Percentiles rank a stretch among this genome's conserved stretches.
Conservation (phyloP, 2,329 filamentous ascomycete genomes). For the Penicillium sp. region DNA sequence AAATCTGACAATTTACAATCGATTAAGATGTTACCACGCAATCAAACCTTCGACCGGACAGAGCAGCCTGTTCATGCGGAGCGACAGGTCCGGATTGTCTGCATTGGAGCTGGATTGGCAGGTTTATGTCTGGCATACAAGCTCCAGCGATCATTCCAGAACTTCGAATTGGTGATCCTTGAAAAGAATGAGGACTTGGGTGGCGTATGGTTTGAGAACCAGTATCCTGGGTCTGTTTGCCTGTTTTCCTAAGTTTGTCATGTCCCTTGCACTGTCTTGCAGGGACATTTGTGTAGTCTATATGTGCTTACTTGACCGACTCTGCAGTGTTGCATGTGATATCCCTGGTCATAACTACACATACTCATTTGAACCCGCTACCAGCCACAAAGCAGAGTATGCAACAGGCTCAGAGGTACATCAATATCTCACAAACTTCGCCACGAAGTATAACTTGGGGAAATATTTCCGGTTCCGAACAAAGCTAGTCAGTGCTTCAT, state of each 20-base stretch:
- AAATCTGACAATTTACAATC: no score
- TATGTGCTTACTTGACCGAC: no score
- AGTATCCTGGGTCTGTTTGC: conserved; percentile 31
- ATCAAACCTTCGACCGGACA: neutral
- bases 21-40: no score
- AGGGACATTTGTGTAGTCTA: no score
- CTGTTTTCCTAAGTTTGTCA: neutral
- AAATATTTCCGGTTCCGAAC: no score
- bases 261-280: no score
- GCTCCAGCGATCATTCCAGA: neutral
- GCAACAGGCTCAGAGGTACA: no score
- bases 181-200: conserved; percentile 30
- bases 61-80: neutral
- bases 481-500: no score
- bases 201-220: conserved; percentile 36
- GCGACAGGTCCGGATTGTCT: neutral
- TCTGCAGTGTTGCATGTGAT: conserved; percentile 27
- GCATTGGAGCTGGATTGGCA: conserved; percentile 2
- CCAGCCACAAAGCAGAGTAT: no score
- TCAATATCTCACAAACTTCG: no score
- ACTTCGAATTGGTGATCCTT: conserved; percentile 5
- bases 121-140: conserved; percentile 7
- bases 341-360: conserved; percentile 38
- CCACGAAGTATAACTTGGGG: no score
- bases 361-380: conserved; percentile 41